Evolutionary conservation across 1,284 basidiomycete species (phyloP).

Genomic region (Ganoderma sp.): DNA sequence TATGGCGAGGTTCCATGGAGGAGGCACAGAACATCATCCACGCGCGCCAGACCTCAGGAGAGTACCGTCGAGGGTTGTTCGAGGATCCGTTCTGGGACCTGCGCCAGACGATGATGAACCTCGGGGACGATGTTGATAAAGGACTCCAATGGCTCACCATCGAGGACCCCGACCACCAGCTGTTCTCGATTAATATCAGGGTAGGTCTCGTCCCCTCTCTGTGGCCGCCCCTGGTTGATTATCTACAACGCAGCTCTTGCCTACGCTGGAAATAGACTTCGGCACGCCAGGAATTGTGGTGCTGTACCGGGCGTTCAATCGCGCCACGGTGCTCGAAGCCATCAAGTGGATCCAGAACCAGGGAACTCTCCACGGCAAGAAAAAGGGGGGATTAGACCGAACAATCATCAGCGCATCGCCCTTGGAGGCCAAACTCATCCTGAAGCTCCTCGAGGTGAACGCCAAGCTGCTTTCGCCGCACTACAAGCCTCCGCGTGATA

Average conservation of each 20-base stretch:
- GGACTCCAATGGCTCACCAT: conserved; percentile 37
- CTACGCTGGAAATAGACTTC: conserved; percentile 37
- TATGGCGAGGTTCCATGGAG: background rate
- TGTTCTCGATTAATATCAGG: conserved; percentile 40
- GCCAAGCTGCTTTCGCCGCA: conserved; percentile 34
- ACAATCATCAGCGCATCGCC: conserved; percentile 40
- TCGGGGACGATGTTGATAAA: conserved; percentile 40
- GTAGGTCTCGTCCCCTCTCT: conserved; percentile 26
- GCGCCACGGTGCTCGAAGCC: background rate
- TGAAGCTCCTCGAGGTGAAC: conserved; percentile 7
- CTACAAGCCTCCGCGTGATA: conserved; percentile 35
- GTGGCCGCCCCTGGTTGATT: conserved; percentile 15
- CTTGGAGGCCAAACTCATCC: conserved; percentile 26
- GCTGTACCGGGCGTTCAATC: conserved; percentile 35
- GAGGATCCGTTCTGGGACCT: conserved; percentile 45
- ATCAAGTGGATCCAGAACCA: conserved; percentile 29
- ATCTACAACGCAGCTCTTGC: conserved; percentile 36
- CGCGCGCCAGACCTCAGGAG: background rate
- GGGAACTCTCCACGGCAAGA: conserved; percentile 32
- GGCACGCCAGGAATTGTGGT: conserved; percentile 43
- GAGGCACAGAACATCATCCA: background rate
- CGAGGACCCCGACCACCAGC: conserved; percentile 33
- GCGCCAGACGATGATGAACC: conserved; percentile 42
- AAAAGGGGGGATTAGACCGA: background rate
- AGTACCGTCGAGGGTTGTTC: conserved; percentile 20